Evolutionary conservation across 495 filamentous ascomycete genomes (phyloP).

Genomic region (Neurospora sp.): DNA sequence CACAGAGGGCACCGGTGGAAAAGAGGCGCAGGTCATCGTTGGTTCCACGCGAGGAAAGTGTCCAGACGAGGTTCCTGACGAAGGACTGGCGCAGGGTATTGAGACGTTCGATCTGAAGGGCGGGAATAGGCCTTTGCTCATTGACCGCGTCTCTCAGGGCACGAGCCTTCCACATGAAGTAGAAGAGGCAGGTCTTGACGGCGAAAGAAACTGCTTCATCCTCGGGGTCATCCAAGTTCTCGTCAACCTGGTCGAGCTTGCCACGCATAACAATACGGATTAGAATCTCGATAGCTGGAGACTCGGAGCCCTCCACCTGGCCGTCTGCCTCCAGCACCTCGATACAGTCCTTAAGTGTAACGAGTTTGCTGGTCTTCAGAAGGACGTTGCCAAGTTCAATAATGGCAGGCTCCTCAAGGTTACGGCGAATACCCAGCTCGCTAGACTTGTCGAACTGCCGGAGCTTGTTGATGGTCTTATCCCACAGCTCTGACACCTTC

Average conservation of each 20-base stretch:
- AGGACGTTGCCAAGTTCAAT: conserved; percentile 67
- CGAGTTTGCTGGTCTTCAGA: conserved; percentile 72
- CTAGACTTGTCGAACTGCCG: conserved; percentile 54
- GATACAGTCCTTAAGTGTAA: conserved; percentile 67
- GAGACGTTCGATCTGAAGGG: conserved; percentile 45
- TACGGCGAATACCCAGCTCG: conserved; percentile 52
- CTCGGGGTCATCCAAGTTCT: conserved; percentile 58
- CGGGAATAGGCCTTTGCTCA: conserved; percentile 31
- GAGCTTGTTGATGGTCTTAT: conserved; percentile 63
- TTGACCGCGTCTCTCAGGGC: conserved; percentile 31
- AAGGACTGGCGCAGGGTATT: conserved; percentile 48
- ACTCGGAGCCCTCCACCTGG: conserved; percentile 35
- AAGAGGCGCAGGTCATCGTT: conserved; percentile 67
- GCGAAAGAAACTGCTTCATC: conserved; percentile 64
- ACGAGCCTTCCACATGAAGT: conserved; percentile 90
- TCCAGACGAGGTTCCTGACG: conserved; percentile 48
- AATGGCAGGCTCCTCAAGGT: conserved; percentile 50
- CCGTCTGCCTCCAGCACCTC: conserved; percentile 57
- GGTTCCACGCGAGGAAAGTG: conserved; percentile 51
- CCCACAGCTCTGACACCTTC: conserved; percentile 77
- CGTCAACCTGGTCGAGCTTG: conserved; percentile 47
- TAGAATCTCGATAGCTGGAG: conserved; percentile 54
- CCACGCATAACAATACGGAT: conserved; percentile 59
- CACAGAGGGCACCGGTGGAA: conserved; percentile 66
- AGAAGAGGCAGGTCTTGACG: conserved; percentile 65